phyloP scores from a whole-genome alignment of 2,329 filamentous ascomycete genomes.

The Talaromyces rugulosus region DNA sequence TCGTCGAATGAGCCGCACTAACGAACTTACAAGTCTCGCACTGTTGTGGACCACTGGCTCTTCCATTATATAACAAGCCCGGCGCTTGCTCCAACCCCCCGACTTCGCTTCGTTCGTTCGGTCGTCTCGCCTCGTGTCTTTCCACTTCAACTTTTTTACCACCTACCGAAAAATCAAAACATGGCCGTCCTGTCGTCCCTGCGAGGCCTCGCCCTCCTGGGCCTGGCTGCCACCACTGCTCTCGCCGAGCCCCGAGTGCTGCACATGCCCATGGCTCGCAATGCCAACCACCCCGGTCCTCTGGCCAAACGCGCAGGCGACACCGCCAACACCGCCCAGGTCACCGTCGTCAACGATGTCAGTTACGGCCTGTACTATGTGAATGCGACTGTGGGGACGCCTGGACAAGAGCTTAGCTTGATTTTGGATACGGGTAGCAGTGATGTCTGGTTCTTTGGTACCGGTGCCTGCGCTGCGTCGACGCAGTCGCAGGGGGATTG shows the following conservation, averaged over 20 bases:
- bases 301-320: constrained; percentile 6
- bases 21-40: not conserved
- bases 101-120: no score
- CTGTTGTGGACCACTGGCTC: not conserved
- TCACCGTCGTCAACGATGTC: constrained; percentile 7
- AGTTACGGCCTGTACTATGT: constrained; percentile 52
- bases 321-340: not conserved
- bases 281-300: not conserved
- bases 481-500: constrained; percentile 8
- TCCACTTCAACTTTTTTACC: not conserved
- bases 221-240: constrained; percentile 9
- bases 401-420: constrained; percentile 53
- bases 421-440: constrained; percentile 67
- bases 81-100: not conserved
- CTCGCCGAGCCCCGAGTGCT: constrained; percentile 12
- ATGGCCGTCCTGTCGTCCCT: constrained; percentile 1
- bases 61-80: not conserved
- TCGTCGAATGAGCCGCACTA: not conserved
- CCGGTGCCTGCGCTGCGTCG: constrained; percentile 5
- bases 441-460: constrained; percentile 54
- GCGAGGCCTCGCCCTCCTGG: constrained; percentile 2
- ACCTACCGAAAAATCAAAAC: not conserved
- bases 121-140: not conserved
- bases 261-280: constrained; percentile 9
- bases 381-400: constrained; percentile 61